A percentile compares a stretch with the other conserved stretches of the same genome.
Conservation (phyloP, 108 stramenopile species). For the Fistulifera solaris region DNA sequence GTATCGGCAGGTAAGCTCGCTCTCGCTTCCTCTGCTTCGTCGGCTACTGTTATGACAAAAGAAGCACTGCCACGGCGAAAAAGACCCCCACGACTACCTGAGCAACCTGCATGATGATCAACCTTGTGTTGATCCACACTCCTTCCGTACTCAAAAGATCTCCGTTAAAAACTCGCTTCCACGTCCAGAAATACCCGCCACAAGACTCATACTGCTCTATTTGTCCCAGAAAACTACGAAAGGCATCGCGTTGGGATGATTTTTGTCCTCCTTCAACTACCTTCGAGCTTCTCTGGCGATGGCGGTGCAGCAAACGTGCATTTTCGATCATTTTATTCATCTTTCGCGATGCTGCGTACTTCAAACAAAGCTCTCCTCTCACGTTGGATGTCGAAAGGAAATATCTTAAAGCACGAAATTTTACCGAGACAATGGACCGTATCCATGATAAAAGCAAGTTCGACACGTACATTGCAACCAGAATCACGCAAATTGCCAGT, state of each 20-base stretch:
- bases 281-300: background rate
- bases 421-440: too few species aligned
- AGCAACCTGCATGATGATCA: conserved; percentile 18
- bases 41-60: conserved; percentile 9
- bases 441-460: too few species aligned
- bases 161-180: conserved; percentile 21
- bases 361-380: conserved; percentile 7
- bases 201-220: conserved; percentile 18
- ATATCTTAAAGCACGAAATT: background rate
- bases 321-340: conserved; percentile 19
- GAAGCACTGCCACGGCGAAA: conserved; percentile 4
- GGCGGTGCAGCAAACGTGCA: conserved; percentile 17
- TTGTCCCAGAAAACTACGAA: conserved; percentile 14
- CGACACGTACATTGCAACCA: too few species aligned
- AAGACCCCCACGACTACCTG: conserved; percentile 17
- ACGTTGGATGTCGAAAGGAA: background rate
- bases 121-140: conserved; percentile 33
- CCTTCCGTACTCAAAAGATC: conserved; percentile 39
- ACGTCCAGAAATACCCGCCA: conserved; percentile 24
- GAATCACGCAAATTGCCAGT: too few species aligned
- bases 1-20: background rate
- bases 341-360: conserved; percentile 22
- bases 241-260: background rate
- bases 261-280: background rate
- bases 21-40: conserved; percentile 10